phyloP scores from a whole-genome alignment of 2,329 filamentous ascomycete species.

The Talaromyces amestolkiae region DNA sequence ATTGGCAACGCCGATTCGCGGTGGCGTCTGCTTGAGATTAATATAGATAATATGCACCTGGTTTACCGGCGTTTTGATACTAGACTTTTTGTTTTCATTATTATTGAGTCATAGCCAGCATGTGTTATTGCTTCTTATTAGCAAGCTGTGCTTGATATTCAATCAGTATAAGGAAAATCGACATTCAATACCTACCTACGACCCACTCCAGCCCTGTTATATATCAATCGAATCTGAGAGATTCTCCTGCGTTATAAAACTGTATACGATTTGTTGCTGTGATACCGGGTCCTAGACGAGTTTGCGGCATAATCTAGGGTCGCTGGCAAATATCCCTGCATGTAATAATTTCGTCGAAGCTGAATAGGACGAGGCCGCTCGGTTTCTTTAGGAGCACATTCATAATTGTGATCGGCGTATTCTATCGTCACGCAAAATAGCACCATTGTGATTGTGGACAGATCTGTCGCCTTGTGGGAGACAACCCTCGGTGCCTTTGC shows the following conservation, averaged over 20 bases:
- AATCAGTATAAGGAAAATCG: too few species aligned
- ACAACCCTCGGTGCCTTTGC: constrained; percentile 49
- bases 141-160: too few species aligned
- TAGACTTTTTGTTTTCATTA: not conserved
- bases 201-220: constrained; percentile 51
- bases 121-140: too few species aligned
- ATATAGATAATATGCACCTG: not conserved
- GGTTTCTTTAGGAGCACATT: constrained; percentile 41
- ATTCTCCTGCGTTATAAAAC: constrained; percentile 55
- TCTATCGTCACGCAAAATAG: constrained; percentile 15
- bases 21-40: not conserved
- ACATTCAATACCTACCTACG: too few species aligned
- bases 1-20: not conserved
- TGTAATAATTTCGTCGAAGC: constrained; percentile 38
- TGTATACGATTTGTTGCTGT: constrained; percentile 44
- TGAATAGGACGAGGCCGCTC: constrained; percentile 1
- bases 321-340: constrained; percentile 50
- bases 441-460: constrained; percentile 7
- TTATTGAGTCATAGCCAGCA: too few species aligned
- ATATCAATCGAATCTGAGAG: constrained; percentile 44
- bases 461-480: constrained; percentile 13
- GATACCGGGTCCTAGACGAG: constrained; percentile 49
- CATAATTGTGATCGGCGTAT: constrained; percentile 42
- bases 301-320: constrained; percentile 50
- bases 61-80: not conserved